These are phyloP conservation scores for Coemansia sp. DNA, from an alignment of 192 early-diverging fungal species.

Conservation along the genomic window DNA sequence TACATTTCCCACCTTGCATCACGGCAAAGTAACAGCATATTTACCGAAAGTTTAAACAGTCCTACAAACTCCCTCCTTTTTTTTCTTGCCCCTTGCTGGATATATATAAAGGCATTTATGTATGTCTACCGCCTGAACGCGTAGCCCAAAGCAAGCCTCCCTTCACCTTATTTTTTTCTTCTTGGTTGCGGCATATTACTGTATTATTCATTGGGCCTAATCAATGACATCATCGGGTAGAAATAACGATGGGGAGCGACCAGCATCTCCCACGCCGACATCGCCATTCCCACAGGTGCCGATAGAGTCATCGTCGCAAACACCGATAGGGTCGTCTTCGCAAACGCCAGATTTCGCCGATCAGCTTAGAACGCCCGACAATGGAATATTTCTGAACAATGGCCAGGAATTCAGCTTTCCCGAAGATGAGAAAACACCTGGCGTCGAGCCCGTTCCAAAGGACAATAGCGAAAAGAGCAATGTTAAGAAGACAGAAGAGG, in stretches of 20 bases:
- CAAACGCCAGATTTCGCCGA: constrained; percentile 10
- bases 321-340: neutral
- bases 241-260: neutral
- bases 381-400: neutral
- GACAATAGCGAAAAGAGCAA: constrained; percentile 3
- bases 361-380: constrained; percentile 11
- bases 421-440: constrained; percentile 24
- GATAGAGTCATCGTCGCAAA: neutral
- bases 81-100: neutral
- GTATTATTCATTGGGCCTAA: neutral
- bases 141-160: neutral
- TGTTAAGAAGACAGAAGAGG: constrained; percentile 32
- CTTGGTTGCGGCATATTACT: neutral
- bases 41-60: neutral
- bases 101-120: neutral
- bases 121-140: neutral
- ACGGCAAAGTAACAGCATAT: constrained; percentile 3
- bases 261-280: neutral
- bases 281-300: neutral
- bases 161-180: neutral
- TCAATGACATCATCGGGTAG: neutral
- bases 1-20: neutral
- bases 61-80: neutral
- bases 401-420: constrained; percentile 21
- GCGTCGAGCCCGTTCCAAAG: neutral